phyloP scores from a whole-genome alignment of 2,329 filamentous ascomycete species.

The Tolypocladium inflatum region DNA sequence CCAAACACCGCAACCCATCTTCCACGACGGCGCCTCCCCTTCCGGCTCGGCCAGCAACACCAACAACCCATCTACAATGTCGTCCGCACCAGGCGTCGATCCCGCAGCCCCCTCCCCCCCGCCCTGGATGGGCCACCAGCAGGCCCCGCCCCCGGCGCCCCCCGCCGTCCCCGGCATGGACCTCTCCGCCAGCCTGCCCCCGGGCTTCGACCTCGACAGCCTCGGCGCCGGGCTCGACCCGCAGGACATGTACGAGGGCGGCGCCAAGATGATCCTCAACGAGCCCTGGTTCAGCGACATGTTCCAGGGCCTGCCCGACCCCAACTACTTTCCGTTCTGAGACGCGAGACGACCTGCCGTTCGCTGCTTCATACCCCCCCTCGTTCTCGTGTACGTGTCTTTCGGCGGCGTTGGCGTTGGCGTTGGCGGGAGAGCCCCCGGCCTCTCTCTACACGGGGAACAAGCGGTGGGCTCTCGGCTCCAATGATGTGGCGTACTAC shows the following conservation, averaged over 20 bases:
- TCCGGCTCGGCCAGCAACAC: neutral
- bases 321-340: constrained; percentile 25
- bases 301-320: constrained; percentile 24
- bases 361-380: neutral
- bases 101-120: neutral
- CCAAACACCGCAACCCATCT: constrained; percentile 23
- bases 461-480: neutral
- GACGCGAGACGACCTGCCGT: neutral
- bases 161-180: constrained; percentile 5
- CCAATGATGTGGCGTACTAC: neutral
- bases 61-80: neutral
- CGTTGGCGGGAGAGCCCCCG: neutral
- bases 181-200: constrained; percentile 12
- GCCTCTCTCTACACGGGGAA: neutral
- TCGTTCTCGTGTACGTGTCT: neutral
- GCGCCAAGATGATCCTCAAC: constrained; percentile 24
- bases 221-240: constrained; percentile 16
- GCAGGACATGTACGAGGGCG: constrained; percentile 20
- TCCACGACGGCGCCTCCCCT: constrained; percentile 18
- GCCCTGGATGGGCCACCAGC: constrained; percentile 6
- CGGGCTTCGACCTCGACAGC: constrained; percentile 19
- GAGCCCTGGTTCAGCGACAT: constrained; percentile 30
- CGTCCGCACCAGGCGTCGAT: neutral
- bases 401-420: neutral
- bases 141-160: constrained; percentile 5